Evolutionary conservation across 805 yeast genomes (phyloP).

Genomic region (Pachysolen tannophilus): DNA sequence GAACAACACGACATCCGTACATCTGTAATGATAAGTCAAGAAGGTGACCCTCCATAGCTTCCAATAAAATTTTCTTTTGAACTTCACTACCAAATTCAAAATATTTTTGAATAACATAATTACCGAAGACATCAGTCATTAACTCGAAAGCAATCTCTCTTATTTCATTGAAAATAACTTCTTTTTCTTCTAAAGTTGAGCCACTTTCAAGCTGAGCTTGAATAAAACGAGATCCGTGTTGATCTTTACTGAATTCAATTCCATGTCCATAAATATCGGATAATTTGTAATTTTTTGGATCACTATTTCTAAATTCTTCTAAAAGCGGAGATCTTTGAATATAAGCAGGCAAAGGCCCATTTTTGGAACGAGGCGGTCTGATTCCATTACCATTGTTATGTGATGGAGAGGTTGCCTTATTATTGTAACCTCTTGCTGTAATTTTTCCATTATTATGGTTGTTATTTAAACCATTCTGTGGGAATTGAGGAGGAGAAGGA

Average conservation of each 20-base stretch:
- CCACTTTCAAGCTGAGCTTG: conserved; percentile 77
- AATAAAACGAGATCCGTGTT: conserved; percentile 94
- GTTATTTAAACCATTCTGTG: no score
- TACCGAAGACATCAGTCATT: conserved; percentile 96
- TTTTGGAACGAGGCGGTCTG: background rate
- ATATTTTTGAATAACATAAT: conserved; percentile 91
- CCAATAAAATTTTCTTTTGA: conserved; percentile 63
- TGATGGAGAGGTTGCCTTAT: background rate
- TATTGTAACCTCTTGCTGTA: conserved; percentile 1
- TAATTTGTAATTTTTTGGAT: conserved; percentile 52
- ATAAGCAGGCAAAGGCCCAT: conserved; percentile 21
- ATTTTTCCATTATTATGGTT: conserved; percentile 1
- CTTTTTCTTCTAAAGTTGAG: conserved; percentile 59
- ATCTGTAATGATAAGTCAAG: conserved; percentile 77
- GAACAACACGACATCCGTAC: conserved; percentile 98
- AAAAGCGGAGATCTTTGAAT: conserved; percentile 70
- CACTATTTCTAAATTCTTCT: conserved; percentile 74
- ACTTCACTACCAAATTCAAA: conserved; percentile 73
- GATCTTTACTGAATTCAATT: conserved; percentile 88
- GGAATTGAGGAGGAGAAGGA: conserved; percentile 22
- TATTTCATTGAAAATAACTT: conserved; percentile 76
- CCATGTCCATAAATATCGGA: conserved; percentile 81
- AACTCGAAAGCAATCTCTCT: conserved; percentile 65
- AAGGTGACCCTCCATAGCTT: conserved; percentile 67
- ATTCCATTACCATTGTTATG: background rate